A percentile compares a stretch with the other conserved stretches of the same genome.
These are phyloP conservation scores for Puya raimondii DNA, from an alignment of 176 grass and related monocot species.

Conservation along the genomic window DNA sequence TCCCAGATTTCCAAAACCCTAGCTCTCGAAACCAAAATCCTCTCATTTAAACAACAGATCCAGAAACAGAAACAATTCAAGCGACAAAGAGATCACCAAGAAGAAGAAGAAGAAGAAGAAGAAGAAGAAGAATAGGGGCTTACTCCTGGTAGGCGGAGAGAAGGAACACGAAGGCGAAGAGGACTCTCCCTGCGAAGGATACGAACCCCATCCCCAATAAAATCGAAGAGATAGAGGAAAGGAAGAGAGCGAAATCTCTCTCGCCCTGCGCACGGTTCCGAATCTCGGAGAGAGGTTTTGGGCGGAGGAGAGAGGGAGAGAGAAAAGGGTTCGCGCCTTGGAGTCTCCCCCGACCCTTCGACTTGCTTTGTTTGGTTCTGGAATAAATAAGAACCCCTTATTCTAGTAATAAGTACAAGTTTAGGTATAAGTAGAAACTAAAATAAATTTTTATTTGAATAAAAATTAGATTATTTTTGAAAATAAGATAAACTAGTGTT, in stretches of 20 bases:
- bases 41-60: neutral
- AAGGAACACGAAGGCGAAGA: conserved; percentile 72
- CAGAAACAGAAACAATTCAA: conserved; percentile 27
- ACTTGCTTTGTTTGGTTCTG: no score
- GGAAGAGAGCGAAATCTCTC: neutral
- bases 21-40: conserved; percentile 16
- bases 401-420: no score
- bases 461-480: no score
- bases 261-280: neutral
- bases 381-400: no score
- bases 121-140: no score
- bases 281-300: neutral
- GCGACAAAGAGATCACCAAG: neutral
- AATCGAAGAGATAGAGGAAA: neutral
- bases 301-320: no score
- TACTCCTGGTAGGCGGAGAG: conserved; percentile 93
- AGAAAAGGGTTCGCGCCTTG: no score
- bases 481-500: no score
- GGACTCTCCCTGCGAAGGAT: conserved; percentile 70
- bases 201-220: conserved; percentile 59
- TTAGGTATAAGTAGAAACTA: no score
- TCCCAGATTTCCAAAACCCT: neutral
- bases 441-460: no score
- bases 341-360: no score
- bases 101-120: neutral